Conservation (phyloP, 2,329 filamentous ascomycete species). For the Apiospora sp. region DNA sequence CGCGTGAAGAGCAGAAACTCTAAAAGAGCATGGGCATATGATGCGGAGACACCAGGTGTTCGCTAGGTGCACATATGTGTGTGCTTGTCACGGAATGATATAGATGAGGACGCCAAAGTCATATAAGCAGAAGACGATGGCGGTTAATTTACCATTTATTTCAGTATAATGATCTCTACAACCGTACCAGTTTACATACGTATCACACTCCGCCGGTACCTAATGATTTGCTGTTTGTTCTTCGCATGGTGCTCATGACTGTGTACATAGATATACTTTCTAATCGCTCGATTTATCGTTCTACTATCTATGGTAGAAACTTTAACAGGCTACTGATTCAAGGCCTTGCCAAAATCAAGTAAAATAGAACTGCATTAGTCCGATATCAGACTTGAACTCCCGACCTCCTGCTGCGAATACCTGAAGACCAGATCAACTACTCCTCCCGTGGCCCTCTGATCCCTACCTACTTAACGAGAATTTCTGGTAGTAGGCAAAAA, state of each 20-base stretch:
- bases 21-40: neutral
- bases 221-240: neutral
- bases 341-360: neutral
- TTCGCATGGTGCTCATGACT: neutral
- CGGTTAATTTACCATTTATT: neutral
- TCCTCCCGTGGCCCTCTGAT: neutral
- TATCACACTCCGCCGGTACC: too few species aligned
- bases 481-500: neutral
- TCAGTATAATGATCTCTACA: neutral
- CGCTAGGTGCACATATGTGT: neutral
- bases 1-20: neutral
- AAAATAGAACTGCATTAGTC: neutral
- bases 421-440: neutral
- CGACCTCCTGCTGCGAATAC: neutral
- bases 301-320: neutral
- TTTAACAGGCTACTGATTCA: neutral
- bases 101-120: neutral
- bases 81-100: neutral
- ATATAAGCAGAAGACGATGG: neutral
- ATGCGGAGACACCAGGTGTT: neutral
- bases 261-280: neutral
- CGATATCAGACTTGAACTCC: neutral
- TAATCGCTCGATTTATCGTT: too few species aligned
- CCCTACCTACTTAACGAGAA: neutral
- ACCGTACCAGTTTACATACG: too few species aligned